Percentiles rank a stretch among this genome's conserved stretches.
phyloP scores from a whole-genome alignment of 164 flowering plant species.

The Brasenia schreberi region DNA sequence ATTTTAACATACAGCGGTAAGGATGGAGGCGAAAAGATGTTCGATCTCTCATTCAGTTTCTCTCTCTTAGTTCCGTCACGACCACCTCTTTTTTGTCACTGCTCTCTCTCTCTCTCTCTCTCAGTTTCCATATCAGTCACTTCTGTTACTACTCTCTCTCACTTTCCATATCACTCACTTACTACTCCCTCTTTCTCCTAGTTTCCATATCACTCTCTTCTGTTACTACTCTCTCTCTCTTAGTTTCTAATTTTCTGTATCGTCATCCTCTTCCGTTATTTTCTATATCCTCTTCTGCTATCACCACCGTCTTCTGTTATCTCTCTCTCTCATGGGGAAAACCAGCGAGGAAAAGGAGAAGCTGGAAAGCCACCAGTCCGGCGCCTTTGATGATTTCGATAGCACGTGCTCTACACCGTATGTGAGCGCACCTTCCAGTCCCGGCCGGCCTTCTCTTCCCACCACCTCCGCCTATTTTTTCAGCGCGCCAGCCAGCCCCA shows the following conservation, averaged over 20 bases:
- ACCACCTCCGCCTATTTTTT: conserved; percentile 21
- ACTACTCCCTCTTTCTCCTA: background rate
- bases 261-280: too few relatives aligned
- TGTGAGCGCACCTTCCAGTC: conserved; percentile 62
- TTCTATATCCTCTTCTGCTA: too few relatives aligned
- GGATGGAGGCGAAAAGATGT: background rate
- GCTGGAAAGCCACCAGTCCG: background rate
- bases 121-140: too few relatives aligned
- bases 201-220: too few relatives aligned
- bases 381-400: conserved; percentile 11
- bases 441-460: conserved; percentile 20
- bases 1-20: too few relatives aligned
- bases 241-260: too few relatives aligned
- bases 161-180: too few relatives aligned
- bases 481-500: conserved; percentile 68
- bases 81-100: too few relatives aligned
- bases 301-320: too few relatives aligned
- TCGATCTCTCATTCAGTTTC: background rate
- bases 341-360: background rate
- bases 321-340: background rate
- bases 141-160: too few relatives aligned
- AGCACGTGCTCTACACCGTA: conserved; percentile 61
- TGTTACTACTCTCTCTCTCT: too few relatives aligned
- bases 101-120: too few relatives aligned
- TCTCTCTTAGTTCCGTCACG: background rate